These are phyloP conservation scores for Tetracladium maxilliforme DNA, from an alignment of 2,329 filamentous ascomycete species.

Conservation along the genomic window DNA sequence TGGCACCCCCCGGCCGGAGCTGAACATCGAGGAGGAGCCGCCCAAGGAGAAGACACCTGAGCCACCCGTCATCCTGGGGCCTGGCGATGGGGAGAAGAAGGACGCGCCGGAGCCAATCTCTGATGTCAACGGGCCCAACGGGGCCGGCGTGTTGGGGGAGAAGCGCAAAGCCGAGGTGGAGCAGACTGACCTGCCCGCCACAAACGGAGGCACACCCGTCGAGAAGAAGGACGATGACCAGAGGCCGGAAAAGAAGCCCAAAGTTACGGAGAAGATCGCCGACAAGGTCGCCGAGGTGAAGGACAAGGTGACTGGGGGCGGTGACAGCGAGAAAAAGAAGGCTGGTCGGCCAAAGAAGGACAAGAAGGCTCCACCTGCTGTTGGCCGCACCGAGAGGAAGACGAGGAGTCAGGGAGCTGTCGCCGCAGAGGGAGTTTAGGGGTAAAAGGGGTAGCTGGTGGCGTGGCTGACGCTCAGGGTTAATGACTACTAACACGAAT, in stretches of 20 bases:
- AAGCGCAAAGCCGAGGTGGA: conserved; percentile 13
- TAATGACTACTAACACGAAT: no score
- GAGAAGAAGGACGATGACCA: conserved; percentile 3
- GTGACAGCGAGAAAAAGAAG: conserved; percentile 2
- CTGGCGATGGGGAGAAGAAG: no score
- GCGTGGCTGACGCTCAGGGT: no score
- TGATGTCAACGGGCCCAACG: no score
- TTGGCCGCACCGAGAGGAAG: conserved; percentile 10
- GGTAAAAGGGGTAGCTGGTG: no score
- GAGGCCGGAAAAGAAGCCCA: conserved; percentile 2
- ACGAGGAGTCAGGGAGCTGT: conserved; percentile 12
- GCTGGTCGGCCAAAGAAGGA: conserved; percentile 8
- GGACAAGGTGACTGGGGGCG: not conserved
- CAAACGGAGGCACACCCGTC: conserved; percentile 1
- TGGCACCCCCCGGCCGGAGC: no score
- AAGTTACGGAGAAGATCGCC: not conserved
- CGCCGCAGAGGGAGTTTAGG: not conserved
- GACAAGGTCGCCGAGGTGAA: conserved; percentile 1
- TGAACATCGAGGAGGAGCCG: no score
- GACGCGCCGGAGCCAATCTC: no score
- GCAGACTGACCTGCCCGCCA: conserved; percentile 5
- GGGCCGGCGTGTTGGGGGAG: no score
- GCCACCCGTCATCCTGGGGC: no score
- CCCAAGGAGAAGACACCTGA: no score
- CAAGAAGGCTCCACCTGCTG: conserved; percentile 12